A percentile compares a stretch with the other conserved stretches of the same genome.
phyloP scores from a whole-genome alignment of 2,329 filamentous ascomycete species.

The Phaeosphaeriaceae sp. region DNA sequence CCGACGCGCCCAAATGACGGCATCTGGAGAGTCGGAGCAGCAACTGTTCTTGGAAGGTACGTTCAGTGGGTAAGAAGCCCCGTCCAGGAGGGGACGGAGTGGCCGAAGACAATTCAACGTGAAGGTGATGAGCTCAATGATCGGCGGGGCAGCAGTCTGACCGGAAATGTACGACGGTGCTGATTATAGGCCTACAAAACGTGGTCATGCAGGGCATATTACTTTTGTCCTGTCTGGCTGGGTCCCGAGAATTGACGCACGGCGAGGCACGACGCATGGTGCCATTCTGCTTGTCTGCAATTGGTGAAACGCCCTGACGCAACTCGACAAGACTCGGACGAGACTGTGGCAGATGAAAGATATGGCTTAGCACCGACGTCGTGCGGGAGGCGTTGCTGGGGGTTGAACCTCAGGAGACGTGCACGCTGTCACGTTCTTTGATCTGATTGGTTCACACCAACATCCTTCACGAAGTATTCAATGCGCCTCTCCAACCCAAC shows the following conservation, averaged over 20 bases:
- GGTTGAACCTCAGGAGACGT: slow-evolving; percentile 19
- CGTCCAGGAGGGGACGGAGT: slow-evolving; percentile 5
- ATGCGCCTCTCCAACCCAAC: slow-evolving; percentile 10
- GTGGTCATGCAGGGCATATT: slow-evolving; percentile 5
- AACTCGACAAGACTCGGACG: slow-evolving; percentile 8
- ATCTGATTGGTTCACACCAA: slow-evolving; percentile 21
- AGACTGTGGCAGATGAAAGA: slow-evolving; percentile 8
- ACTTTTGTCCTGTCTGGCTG: slow-evolving; percentile 10
- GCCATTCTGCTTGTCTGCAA: slow-evolving; percentile 19
- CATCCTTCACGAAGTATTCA: slow-evolving; percentile 14
- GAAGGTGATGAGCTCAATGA: slow-evolving; percentile 4
- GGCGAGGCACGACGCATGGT: slow-evolving; percentile 3
- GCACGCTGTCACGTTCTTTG: slow-evolving; percentile 25
- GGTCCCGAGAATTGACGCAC: not conserved
- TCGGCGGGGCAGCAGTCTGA: slow-evolving; percentile 8
- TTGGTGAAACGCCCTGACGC: slow-evolving; percentile 14
- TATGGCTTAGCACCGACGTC: slow-evolving; percentile 23
- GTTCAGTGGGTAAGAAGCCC: not conserved
- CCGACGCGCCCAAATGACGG: slow-evolving; percentile 34
- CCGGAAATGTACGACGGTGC: not conserved
- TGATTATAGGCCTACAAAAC: slow-evolving; percentile 12
- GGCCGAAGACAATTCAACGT: slow-evolving; percentile 11
- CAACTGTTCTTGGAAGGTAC: slow-evolving; percentile 7
- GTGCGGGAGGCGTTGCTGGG: slow-evolving; percentile 15
- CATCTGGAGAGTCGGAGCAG: slow-evolving; percentile 21